Evolutionary conservation across 2,329 filamentous ascomycete genomes (phyloP).

Genomic region (Coniochaeta ligniaria): DNA sequence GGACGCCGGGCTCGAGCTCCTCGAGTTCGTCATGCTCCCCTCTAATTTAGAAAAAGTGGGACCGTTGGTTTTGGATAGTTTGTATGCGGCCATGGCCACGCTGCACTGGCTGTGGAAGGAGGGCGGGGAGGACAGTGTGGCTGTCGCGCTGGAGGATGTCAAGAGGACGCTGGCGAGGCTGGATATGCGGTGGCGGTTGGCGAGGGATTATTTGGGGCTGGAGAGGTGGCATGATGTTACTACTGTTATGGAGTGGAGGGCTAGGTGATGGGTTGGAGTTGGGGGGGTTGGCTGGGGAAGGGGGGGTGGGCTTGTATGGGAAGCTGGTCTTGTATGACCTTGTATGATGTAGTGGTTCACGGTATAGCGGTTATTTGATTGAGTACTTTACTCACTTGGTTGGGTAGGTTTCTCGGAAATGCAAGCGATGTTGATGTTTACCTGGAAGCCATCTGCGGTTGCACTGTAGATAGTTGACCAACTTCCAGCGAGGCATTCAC

Average conservation of each 20-base stretch:
- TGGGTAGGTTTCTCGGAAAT: no score
- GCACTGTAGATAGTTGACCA: no score
- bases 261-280: not conserved
- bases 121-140: conserved; percentile 21
- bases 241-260: conserved; percentile 7
- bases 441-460: no score
- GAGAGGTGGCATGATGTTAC: conserved; percentile 26
- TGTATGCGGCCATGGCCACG: conserved; percentile 29
- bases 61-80: conserved; percentile 26
- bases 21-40: conserved; percentile 13
- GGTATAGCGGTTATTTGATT: no score
- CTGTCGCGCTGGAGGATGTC: conserved; percentile 20
- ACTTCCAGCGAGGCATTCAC: no score
- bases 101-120: conserved; percentile 30
- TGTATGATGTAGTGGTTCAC: no score
- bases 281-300: no score
- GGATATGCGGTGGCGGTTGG: conserved; percentile 25
- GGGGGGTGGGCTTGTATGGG: not conserved
- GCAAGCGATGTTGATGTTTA: no score
- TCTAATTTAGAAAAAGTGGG: conserved; percentile 20
- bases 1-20: conserved; percentile 18
- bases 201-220: conserved; percentile 26
- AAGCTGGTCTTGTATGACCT: no score
- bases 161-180: conserved; percentile 20
- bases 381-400: no score